phyloP scores from a whole-genome alignment of 371 early-diverging fungal species.

The Dentiscutata heterogama region DNA sequence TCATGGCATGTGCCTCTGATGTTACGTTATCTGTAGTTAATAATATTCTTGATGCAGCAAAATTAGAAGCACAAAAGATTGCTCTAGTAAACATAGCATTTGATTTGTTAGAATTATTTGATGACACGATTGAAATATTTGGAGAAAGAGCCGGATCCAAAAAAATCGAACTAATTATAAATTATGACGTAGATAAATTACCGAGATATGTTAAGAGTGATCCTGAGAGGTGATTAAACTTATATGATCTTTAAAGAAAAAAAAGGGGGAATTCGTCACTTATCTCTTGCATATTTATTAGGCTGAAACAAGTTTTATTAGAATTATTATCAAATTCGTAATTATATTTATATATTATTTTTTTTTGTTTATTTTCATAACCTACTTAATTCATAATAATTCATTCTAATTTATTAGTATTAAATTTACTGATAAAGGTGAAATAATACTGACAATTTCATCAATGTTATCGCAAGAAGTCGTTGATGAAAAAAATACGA shows the following conservation, averaged over 20 bases:
- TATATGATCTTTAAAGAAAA: background rate
- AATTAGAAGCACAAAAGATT: conserved; percentile 66
- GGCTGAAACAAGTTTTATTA: conserved; percentile 35
- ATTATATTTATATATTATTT: background rate
- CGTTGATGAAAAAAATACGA: background rate
- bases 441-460: conserved; percentile 16
- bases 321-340: conserved; percentile 44
- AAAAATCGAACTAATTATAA: conserved; percentile 49
- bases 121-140: conserved; percentile 57
- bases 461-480: background rate
- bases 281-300: background rate
- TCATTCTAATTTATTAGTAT: background rate
- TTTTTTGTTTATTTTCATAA: background rate
- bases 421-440: conserved; percentile 39
- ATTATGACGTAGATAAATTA: conserved; percentile 50
- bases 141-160: conserved; percentile 52
- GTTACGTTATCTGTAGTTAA: conserved; percentile 63
- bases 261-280: background rate
- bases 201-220: conserved; percentile 45
- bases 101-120: conserved; percentile 62
- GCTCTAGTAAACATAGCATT: conserved; percentile 55
- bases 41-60: conserved; percentile 68
- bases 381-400: background rate
- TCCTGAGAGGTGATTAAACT: conserved; percentile 45
- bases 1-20: conserved; percentile 56